These are phyloP conservation scores for Jaltomata sinuosa DNA, from an alignment of 257 asterid genomes.

Conservation along the genomic window DNA sequence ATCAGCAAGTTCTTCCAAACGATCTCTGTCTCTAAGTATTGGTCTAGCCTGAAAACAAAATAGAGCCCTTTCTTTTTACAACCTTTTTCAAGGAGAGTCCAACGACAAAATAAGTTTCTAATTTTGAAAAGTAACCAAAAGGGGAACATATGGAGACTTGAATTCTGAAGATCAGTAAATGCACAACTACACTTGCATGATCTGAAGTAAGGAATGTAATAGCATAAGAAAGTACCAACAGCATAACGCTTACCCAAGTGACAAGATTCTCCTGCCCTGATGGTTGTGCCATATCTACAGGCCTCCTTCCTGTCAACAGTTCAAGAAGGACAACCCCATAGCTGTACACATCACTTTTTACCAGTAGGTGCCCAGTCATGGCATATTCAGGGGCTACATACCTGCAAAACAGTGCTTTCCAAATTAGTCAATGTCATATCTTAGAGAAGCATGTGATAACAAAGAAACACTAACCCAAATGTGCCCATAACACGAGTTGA, in stretches of 20 bases:
- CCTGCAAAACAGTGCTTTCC: conserved; percentile 27
- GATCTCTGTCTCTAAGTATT: conserved; percentile 71
- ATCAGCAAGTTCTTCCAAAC: conserved; percentile 84
- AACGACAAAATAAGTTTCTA: neutral
- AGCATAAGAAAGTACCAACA: neutral
- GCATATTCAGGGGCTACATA: conserved; percentile 98
- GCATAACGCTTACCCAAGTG: conserved; percentile 51
- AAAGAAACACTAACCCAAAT: conserved; percentile 64
- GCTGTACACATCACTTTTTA: conserved; percentile 97
- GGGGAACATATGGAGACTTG: neutral
- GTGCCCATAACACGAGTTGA: conserved; percentile 99
- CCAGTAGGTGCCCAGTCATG: conserved; percentile 95
- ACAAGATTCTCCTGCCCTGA: conserved; percentile 97
- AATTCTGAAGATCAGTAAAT: neutral
- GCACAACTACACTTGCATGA: neutral
- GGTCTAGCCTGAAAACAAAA: conserved; percentile 74
- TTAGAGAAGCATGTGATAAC: neutral
- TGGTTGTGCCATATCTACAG: conserved; percentile 96
- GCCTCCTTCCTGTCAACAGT: conserved; percentile 84
- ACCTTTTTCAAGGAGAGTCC: neutral
- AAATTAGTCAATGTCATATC: neutral
- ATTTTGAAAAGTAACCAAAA: neutral
- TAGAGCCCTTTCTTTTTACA: neutral
- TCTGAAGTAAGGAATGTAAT: neutral
- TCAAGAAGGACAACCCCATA: conserved; percentile 97